Percentiles rank a stretch among this genome's conserved stretches.
These are phyloP conservation scores for Colletotrichum sp. DNA, from an alignment of 2,329 filamentous ascomycete species.

Conservation along the genomic window DNA sequence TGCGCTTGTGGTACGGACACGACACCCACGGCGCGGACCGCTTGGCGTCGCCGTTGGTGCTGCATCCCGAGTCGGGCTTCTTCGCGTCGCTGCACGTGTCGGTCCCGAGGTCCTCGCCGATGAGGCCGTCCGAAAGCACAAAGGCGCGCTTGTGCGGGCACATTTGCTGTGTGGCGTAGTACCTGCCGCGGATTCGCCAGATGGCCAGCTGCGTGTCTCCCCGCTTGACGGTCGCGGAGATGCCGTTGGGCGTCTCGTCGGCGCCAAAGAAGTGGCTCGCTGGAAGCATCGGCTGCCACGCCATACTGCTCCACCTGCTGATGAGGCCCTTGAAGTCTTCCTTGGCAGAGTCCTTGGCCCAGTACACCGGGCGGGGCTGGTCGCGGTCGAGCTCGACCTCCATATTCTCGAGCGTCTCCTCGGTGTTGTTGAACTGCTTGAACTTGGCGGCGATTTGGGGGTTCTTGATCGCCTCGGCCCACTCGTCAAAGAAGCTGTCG, in stretches of 20 bases:
- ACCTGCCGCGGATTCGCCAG: slow-evolving; percentile 81
- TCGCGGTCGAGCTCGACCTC: slow-evolving; percentile 76
- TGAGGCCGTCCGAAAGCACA: slow-evolving; percentile 83
- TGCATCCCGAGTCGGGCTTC: slow-evolving; percentile 29
- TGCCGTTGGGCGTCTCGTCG: slow-evolving; percentile 71
- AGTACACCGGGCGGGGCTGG: slow-evolving; percentile 77
- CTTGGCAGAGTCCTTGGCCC: slow-evolving; percentile 70
- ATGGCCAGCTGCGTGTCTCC: slow-evolving; percentile 89
- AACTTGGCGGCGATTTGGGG: slow-evolving; percentile 74
- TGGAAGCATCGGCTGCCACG: slow-evolving; percentile 83
- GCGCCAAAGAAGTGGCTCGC: slow-evolving; percentile 70
- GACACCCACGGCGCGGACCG: slow-evolving; percentile 72
- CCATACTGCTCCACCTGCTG: slow-evolving; percentile 67
- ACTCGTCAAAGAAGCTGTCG: slow-evolving; percentile 87
- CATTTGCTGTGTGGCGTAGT: slow-evolving; percentile 92
- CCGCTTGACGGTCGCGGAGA: slow-evolving; percentile 79
- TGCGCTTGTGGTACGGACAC: slow-evolving; percentile 89
- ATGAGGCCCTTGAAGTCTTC: slow-evolving; percentile 74
- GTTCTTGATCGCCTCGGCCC: slow-evolving; percentile 80
- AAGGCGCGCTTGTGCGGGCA: slow-evolving; percentile 92
- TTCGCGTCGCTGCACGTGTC: slow-evolving; percentile 38
- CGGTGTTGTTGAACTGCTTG: slow-evolving; percentile 83
- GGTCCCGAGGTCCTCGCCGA: slow-evolving; percentile 66
- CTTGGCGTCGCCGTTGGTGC: slow-evolving; percentile 32
- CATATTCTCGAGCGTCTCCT: slow-evolving; percentile 71